These are phyloP conservation scores for Grosmannia huntii DNA, from an alignment of 2,329 filamentous ascomycete genomes.

Conservation along the genomic window DNA sequence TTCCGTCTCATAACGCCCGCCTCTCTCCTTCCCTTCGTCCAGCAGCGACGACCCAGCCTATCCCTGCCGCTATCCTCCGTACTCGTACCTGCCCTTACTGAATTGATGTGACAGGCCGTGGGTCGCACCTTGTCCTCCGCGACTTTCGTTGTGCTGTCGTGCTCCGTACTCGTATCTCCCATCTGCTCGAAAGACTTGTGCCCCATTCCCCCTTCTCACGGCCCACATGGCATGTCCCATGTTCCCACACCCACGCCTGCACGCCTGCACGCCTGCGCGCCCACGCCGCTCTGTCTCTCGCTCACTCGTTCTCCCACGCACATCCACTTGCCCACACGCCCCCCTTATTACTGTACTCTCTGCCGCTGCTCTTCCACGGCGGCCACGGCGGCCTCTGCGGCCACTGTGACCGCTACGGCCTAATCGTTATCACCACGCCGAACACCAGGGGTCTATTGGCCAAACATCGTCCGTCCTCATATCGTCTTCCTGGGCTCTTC, in stretches of 20 bases:
- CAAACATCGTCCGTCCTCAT: background rate
- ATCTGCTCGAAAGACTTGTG: background rate
- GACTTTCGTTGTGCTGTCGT: no score
- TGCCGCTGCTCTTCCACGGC: background rate
- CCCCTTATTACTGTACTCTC: background rate
- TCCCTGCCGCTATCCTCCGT: no score
- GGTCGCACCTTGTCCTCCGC: no score
- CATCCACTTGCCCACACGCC: background rate
- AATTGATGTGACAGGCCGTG: no score
- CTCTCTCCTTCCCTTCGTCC: background rate
- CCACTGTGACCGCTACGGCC: background rate
- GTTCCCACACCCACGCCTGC: background rate
- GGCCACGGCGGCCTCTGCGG: background rate
- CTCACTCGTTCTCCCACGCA: background rate
- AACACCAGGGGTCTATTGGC: background rate
- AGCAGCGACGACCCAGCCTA: background rate
- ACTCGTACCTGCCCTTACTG: no score
- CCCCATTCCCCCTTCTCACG: background rate
- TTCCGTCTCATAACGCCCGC: background rate
- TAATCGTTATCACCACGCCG: background rate
- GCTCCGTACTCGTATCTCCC: no score
- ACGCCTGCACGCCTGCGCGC: background rate
- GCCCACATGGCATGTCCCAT: slow-evolving; percentile 1
- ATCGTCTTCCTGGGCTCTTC: background rate
- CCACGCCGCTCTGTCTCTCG: background rate